phyloP scores from a whole-genome alignment of 495 filamentous ascomycete genomes.

The Poronia punctata region DNA sequence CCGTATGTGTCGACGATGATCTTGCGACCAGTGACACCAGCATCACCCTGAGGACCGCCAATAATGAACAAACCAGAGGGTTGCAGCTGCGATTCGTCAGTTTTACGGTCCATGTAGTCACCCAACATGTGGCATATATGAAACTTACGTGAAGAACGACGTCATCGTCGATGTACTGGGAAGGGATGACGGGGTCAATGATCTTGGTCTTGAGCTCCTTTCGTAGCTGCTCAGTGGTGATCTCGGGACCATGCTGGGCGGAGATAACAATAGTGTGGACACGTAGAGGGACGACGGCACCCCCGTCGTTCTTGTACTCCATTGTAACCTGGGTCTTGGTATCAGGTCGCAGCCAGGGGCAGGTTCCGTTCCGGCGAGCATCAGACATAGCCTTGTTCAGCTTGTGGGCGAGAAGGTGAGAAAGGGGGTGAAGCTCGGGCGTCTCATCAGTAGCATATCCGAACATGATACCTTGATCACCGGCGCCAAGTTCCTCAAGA shows the following conservation, averaged over 20 bases:
- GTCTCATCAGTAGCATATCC: constrained; percentile 99
- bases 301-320: constrained; percentile 94
- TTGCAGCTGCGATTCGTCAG: constrained; percentile 59
- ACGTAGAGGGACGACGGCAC: constrained; percentile 83
- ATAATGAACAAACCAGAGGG: constrained; percentile 98
- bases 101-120: constrained; percentile 18
- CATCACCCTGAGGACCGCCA: constrained; percentile 97
- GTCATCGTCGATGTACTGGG: constrained; percentile 81
- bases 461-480: constrained; percentile 99
- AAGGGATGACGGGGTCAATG: constrained; percentile 87
- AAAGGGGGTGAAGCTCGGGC: constrained; percentile 91
- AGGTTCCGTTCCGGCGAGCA: constrained; percentile 74
- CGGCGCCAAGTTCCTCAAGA: constrained; percentile 94
- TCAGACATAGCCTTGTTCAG: constrained; percentile 88
- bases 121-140: not conserved
- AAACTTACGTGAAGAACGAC: constrained; percentile 82
- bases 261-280: constrained; percentile 97
- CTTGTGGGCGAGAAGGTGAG: constrained; percentile 87
- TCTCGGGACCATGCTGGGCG: constrained; percentile 84
- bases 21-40: constrained; percentile 97
- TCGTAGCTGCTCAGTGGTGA: constrained; percentile 87
- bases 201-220: constrained; percentile 97
- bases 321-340: constrained; percentile 99
- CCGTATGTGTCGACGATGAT: constrained; percentile 99
- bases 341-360: constrained; percentile 94